Percentiles rank a stretch among this genome's conserved stretches.
These are phyloP conservation scores for Ganoderma lingzhi DNA, from an alignment of 1,284 basidiomycete genomes.

Conservation along the genomic window DNA sequence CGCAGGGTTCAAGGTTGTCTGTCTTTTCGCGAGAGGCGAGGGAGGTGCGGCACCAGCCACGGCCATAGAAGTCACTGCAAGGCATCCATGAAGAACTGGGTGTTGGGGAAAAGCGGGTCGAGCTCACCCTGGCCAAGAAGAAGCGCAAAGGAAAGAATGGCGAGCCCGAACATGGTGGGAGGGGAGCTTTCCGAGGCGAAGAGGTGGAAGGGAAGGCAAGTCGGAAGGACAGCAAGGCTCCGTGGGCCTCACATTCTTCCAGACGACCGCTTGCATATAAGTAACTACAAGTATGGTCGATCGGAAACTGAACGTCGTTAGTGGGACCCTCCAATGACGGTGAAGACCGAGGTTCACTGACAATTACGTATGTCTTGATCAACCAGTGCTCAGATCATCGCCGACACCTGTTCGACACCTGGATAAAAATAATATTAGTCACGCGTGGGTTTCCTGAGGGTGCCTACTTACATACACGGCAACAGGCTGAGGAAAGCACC, in stretches of 20 bases:
- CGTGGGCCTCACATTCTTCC: not conserved
- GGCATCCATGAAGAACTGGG: not conserved
- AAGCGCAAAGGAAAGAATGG: not conserved
- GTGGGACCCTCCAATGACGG: not conserved
- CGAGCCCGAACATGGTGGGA: not conserved
- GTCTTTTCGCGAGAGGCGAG: not conserved
- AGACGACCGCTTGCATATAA: not conserved
- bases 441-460: not conserved
- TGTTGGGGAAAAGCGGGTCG: not conserved
- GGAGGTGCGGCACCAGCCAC: not conserved
- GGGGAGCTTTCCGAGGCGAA: no score
- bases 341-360: not conserved
- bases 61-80: conserved; percentile 8
- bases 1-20: not conserved
- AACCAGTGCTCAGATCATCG: not conserved
- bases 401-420: not conserved
- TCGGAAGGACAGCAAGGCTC: no score
- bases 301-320: not conserved
- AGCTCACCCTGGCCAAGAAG: not conserved
- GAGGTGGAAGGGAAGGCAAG: not conserved
- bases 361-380: not conserved
- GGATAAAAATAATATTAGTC: not conserved
- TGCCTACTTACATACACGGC: not conserved
- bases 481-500: not conserved
- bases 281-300: not conserved